Percentiles rank a stretch among this genome's conserved stretches.
phyloP scores from a whole-genome alignment of 2,329 filamentous ascomycete genomes.

The Waltergamsia citrina region DNA sequence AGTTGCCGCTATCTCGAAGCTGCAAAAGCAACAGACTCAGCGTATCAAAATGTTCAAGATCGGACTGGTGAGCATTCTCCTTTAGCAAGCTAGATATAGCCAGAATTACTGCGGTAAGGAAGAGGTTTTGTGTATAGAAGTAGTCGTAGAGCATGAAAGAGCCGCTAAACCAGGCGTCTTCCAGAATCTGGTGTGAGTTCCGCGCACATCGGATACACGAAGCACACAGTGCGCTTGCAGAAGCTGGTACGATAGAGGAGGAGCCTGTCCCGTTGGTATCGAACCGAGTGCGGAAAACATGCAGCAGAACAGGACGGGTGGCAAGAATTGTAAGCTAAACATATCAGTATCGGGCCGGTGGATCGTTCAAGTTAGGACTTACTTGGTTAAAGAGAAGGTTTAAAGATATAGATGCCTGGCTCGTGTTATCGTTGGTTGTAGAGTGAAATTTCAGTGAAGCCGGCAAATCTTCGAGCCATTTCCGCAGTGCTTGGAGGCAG shows the following conservation, averaged over 20 bases:
- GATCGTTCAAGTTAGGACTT: too few relatives aligned
- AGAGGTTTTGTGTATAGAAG: slow-evolving; percentile 35
- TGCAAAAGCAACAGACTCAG: slow-evolving; percentile 26
- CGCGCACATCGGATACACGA: slow-evolving; percentile 34
- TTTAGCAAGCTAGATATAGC: slow-evolving; percentile 29
- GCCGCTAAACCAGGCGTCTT: slow-evolving; percentile 34
- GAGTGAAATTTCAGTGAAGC: slow-evolving; percentile 17
- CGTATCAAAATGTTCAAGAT: slow-evolving; percentile 27
- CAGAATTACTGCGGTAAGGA: slow-evolving; percentile 32
- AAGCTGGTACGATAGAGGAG: too few relatives aligned
- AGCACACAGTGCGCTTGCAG: slow-evolving; percentile 26
- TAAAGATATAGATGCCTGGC: slow-evolving; percentile 17
- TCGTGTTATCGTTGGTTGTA: slow-evolving; percentile 4
- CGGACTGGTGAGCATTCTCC: slow-evolving; percentile 17
- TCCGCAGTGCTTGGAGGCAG: slow-evolving; percentile 16
- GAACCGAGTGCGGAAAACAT: slow-evolving; percentile 19
- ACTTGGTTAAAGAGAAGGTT: slow-evolving; percentile 23
- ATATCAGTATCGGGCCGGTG: too few relatives aligned
- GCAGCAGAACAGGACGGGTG: slow-evolving; percentile 22
- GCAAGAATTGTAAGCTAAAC: slow-evolving; percentile 20
- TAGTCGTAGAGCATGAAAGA: slow-evolving; percentile 36
- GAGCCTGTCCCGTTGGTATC: too few relatives aligned
- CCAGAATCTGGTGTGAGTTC: slow-evolving; percentile 30
- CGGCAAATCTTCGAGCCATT: slow-evolving; percentile 20
- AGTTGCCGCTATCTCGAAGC: slow-evolving; percentile 27